Evolutionary conservation across 345 rosid species (phyloP).

Genomic region (Syzygium jambos): DNA sequence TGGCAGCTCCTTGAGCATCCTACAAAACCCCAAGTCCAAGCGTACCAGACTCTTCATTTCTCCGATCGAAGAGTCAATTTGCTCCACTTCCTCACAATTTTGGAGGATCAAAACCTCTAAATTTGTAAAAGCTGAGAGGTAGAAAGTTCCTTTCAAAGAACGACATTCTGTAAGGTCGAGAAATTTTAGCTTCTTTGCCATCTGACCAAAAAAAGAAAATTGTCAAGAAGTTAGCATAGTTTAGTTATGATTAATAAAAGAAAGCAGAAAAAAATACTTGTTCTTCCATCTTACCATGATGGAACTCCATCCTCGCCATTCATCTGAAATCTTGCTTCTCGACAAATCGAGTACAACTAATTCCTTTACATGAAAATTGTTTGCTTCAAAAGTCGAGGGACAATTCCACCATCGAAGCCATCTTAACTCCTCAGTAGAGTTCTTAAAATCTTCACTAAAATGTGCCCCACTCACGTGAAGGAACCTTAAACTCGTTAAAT

Average conservation of each 20-base stretch:
- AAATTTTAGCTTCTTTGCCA: background rate
- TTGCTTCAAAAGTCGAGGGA: background rate
- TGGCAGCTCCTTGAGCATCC: background rate
- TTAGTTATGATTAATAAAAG: background rate
- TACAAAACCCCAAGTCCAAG: background rate
- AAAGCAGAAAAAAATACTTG: background rate
- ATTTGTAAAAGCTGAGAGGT: background rate
- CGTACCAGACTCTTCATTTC: background rate
- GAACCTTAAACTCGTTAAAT: background rate
- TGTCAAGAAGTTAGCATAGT: background rate
- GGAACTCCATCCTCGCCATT: background rate
- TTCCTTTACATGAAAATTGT: background rate
- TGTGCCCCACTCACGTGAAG: background rate
- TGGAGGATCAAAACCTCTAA: background rate
- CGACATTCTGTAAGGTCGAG: background rate
- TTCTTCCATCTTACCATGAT: background rate
- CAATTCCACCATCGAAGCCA: background rate
- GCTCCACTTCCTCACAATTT: background rate
- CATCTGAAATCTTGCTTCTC: background rate
- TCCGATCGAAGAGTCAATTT: background rate
- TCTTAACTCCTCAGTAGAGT: background rate
- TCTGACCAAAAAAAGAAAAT: background rate
- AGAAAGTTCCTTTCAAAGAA: background rate
- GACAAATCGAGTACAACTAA: background rate
- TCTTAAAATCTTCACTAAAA: background rate